Evolutionary conservation across 2,329 filamentous ascomycete genomes (phyloP).

Genomic region (Leptographium radiaticola): DNA sequence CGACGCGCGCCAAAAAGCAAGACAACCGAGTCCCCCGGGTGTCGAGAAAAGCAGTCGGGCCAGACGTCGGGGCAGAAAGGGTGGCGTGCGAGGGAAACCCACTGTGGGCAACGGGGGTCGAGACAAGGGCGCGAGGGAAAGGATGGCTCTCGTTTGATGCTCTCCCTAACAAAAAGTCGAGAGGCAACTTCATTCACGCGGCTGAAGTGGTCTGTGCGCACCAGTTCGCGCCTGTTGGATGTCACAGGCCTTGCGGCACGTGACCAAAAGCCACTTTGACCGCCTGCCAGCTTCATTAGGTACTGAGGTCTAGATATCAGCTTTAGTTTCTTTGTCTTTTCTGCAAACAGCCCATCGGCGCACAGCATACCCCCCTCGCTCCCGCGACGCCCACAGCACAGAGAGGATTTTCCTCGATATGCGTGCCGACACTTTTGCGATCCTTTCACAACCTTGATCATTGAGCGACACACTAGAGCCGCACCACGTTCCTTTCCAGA

Average conservation of each 20-base stretch:
- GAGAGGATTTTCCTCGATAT: neutral
- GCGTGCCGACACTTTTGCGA: neutral
- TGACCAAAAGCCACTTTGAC: neutral
- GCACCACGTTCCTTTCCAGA: too few relatives aligned
- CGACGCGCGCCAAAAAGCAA: too few relatives aligned
- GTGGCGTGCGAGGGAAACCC: neutral
- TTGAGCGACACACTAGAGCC: too few relatives aligned
- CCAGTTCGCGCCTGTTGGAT: neutral
- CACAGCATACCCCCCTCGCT: neutral
- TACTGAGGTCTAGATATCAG: too few relatives aligned
- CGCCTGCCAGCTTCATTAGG: too few relatives aligned
- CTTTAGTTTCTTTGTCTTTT: neutral
- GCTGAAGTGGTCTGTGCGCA: conserved; percentile 3
- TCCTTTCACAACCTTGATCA: neutral
- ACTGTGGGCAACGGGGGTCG: neutral
- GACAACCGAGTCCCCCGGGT: too few relatives aligned
- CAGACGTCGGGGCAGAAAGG: neutral
- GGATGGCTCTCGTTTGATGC: neutral
- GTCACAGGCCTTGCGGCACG: neutral
- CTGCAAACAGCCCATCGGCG: neutral
- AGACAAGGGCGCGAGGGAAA: neutral
- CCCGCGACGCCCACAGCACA: neutral
- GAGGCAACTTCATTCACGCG: neutral
- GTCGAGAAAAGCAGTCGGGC: neutral
- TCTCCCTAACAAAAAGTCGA: neutral